Evolutionary conservation across 2,329 filamentous ascomycete species (phyloP).

Genomic region (Penicillium sp.): DNA sequence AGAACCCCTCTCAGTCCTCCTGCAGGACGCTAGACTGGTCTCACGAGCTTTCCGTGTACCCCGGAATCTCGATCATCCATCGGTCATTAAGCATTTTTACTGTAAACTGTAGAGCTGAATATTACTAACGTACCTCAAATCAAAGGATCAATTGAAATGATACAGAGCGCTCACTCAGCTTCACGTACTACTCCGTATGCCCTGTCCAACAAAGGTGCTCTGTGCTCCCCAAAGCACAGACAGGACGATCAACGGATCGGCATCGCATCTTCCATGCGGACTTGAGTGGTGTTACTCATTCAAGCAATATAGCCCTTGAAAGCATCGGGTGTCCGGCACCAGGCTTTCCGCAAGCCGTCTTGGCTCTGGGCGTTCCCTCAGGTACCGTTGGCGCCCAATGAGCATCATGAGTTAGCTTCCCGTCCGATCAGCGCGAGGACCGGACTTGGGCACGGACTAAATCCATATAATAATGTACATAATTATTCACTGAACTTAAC

Average conservation of each 20-base stretch:
- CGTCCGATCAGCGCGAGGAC: constrained; percentile 10
- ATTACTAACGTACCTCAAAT: background rate
- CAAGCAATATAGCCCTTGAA: constrained; percentile 1
- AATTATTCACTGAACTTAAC: background rate
- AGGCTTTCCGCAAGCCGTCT: constrained; percentile 11
- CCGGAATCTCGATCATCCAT: background rate
- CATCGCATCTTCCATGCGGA: background rate
- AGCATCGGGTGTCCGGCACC: constrained; percentile 19
- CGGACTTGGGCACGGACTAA: background rate
- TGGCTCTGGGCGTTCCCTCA: constrained; percentile 4
- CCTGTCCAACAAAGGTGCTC: background rate
- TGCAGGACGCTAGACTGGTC: background rate
- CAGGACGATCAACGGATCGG: constrained; percentile 4
- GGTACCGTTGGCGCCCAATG: constrained; percentile 10
- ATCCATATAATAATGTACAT: background rate
- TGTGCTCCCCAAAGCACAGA: background rate
- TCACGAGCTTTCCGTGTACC: background rate
- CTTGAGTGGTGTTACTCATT: constrained; percentile 10
- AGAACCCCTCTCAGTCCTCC: background rate
- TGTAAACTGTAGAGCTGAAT: background rate
- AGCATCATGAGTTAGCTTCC: constrained; percentile 2
- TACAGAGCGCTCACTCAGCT: background rate
- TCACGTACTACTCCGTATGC: background rate
- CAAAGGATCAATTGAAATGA: background rate
- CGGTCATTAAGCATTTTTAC: background rate